phyloP scores from a whole-genome alignment of 2,329 filamentous ascomycete genomes.

The Trichoderma oligosporum region DNA sequence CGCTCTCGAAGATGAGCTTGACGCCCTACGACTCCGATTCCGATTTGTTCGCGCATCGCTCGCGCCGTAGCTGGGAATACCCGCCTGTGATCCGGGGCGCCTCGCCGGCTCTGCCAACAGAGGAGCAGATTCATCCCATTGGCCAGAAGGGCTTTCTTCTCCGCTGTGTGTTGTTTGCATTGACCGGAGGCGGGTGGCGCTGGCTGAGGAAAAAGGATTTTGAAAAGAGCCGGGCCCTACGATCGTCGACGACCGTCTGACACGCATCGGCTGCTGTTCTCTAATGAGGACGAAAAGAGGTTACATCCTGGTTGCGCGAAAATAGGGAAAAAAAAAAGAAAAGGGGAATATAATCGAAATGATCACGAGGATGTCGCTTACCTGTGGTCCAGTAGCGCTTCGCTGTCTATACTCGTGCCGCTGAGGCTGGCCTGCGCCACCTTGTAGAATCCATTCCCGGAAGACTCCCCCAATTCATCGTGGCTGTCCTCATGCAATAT shows the following conservation, averaged over 20 bases:
- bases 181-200: conserved; percentile 36
- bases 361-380: conserved; percentile 34
- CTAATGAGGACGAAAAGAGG: conserved; percentile 33
- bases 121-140: conserved; percentile 50
- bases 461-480: conserved; percentile 34
- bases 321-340: too few species aligned
- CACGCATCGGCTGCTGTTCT: conserved; percentile 58
- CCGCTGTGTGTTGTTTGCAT: conserved; percentile 41
- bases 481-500: conserved; percentile 54
- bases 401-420: conserved; percentile 83
- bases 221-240: conserved; percentile 35
- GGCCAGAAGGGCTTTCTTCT: conserved; percentile 41
- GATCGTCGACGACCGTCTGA: conserved; percentile 57
- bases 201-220: conserved; percentile 30
- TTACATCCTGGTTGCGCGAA: neutral
- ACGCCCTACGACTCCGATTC: conserved; percentile 44
- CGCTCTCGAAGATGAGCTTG: conserved; percentile 50
- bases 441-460: conserved; percentile 47
- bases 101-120: conserved; percentile 44
- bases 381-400: conserved; percentile 83
- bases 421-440: conserved; percentile 60
- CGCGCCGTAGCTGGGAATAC: conserved; percentile 41
- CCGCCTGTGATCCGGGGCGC: conserved; percentile 24
- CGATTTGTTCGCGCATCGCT: conserved; percentile 36
- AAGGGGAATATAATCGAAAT: neutral